Conservation (phyloP, 2,329 filamentous ascomycete genomes). For the Neodidymelliopsis sp. region DNA sequence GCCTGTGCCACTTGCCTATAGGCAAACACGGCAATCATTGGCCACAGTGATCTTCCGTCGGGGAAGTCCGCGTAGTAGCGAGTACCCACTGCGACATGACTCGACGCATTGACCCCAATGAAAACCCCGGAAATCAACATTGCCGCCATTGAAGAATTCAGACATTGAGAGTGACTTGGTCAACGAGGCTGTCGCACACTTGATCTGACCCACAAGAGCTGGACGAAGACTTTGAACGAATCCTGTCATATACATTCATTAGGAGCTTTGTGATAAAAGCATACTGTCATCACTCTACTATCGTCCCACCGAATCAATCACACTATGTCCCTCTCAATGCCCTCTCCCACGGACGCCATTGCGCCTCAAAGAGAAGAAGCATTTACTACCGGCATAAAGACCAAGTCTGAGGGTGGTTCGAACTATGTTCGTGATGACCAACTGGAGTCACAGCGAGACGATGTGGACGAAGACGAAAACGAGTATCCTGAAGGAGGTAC, state of each 20-base stretch:
- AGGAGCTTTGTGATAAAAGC: background rate
- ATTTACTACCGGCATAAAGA: background rate
- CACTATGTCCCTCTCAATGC: constrained; percentile 11
- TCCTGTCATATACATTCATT: background rate
- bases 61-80: constrained; percentile 16
- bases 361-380: background rate
- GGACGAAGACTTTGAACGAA: background rate
- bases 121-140: constrained; percentile 10
- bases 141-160: constrained; percentile 9
- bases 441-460: constrained; percentile 6
- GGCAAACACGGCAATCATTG: constrained; percentile 8
- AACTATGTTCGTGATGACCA: background rate
- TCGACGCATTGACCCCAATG: constrained; percentile 8
- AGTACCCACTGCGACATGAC: constrained; percentile 15
- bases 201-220: background rate
- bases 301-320: too few species aligned
- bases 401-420: background rate
- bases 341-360: background rate
- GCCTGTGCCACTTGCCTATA: constrained; percentile 1
- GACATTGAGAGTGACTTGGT: constrained; percentile 1
- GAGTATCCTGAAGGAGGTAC: constrained; percentile 52
- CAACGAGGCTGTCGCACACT: background rate
- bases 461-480: constrained; percentile 3
- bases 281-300: too few species aligned
- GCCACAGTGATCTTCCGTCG: constrained; percentile 6